These are phyloP conservation scores for Globisporangium solare DNA, from an alignment of 352 stramenopile genomes.

Conservation along the genomic window DNA sequence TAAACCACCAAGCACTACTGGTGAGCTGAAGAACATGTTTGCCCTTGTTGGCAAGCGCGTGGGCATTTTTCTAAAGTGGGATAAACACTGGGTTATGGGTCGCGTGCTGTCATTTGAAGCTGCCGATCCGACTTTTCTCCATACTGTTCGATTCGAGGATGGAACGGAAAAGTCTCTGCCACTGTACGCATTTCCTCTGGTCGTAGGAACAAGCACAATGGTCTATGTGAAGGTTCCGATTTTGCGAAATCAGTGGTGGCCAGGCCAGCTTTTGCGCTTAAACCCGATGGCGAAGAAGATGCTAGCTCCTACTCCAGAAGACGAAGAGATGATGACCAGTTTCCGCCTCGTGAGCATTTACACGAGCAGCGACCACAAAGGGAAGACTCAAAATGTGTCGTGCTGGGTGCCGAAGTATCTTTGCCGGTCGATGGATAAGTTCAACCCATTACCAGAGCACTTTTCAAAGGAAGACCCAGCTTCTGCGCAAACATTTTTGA, in stretches of 20 bases:
- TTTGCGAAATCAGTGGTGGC: conserved; percentile 67
- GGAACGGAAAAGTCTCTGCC: conserved; percentile 50
- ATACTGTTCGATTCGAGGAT: conserved; percentile 73
- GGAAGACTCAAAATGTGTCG: conserved; percentile 45
- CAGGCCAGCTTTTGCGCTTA: conserved; percentile 58
- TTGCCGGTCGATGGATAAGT: conserved; percentile 43
- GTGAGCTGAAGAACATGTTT: conserved; percentile 51
- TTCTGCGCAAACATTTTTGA: not conserved
- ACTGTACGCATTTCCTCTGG: conserved; percentile 64
- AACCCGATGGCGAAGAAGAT: conserved; percentile 60
- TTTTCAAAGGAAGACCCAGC: not conserved
- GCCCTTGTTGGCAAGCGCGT: conserved; percentile 65
- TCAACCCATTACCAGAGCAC: not conserved
- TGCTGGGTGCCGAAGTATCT: conserved; percentile 78
- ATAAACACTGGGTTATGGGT: conserved; percentile 77
- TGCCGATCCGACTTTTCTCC: conserved; percentile 36
- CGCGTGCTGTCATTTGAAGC: conserved; percentile 60
- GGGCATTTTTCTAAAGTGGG: conserved; percentile 63
- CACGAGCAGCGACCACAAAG: conserved; percentile 16
- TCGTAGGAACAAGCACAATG: conserved; percentile 59
- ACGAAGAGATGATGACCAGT: conserved; percentile 21
- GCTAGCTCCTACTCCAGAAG: conserved; percentile 30
- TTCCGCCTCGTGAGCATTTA: conserved; percentile 71
- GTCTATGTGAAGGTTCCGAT: conserved; percentile 66
- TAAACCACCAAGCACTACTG: conserved; percentile 37